Base-by-base conservation (phyloP, 2,329 filamentous ascomycete genomes). In the Pezicula rhizophila region DNA sequence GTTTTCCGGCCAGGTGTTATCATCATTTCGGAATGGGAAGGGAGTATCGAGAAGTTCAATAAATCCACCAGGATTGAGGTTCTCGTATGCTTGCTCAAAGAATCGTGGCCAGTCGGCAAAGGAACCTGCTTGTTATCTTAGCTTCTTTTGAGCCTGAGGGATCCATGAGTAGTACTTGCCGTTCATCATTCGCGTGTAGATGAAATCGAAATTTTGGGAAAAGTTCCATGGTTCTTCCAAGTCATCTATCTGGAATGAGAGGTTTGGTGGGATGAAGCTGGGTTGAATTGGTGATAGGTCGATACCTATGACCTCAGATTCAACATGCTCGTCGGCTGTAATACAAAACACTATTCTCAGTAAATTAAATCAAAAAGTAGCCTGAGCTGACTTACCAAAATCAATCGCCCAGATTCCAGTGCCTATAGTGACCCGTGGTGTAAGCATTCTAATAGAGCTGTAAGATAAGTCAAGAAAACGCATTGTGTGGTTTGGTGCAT, bases 231-330 rank as follows among this genome's bases (percentile, higher is more conserved):
- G 23, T 1, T 48, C 28, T 17, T 57, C 55, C 5, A 55, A 75
- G 57, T 86, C 82, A 59, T 85, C 82, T 40, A 85, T 75, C 42
- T 82, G 72, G 56, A 85, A 85, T 44, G 75, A 70, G 52, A 80
- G 77, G 55, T 85, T 86, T 35, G 71, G 68, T 1, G 79, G 79
- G 8, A 82, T 72, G 60, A 74, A 74, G 7, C 67, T 67, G 1
- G 62, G 60, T 47, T 65, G 60, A 8, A 65, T 62, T 11, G 59
- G 59, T 3, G 61, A 63, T 8, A 65, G 52, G 37, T 65, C 60
- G 34, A 53, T 61, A 25, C 57, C 60, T 23, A 57, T 56, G 4
- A 65, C 61, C 42, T 55, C 42, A 6, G 60, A 20, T 23, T 40
- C 38, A 7, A 12, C 17, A 40, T 40, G 38, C 38, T 40, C 38